Base-by-base conservation (phyloP, 768 basidiomycete species). In the Kwoniella heveanensis region DNA sequence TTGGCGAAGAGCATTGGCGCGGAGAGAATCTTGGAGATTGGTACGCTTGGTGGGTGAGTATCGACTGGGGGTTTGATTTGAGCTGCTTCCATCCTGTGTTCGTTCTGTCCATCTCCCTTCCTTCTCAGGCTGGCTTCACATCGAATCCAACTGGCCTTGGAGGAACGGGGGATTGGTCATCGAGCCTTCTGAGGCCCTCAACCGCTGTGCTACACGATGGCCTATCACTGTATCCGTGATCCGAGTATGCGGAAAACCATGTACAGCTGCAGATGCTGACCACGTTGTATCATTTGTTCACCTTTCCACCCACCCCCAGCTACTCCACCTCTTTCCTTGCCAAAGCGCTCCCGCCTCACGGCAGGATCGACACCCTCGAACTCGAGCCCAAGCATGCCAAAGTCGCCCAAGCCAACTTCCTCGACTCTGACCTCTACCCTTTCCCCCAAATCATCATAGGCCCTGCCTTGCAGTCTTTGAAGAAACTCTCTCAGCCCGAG, bases 21-120 rank as follows among this genome's bases (percentile, higher is more conserved):
- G 44, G 86, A 85, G 80, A 79, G 83, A 60, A 81, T 88, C 19
- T 76, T 89, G 48, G 87, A 88, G 70, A 84, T 89, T 52, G 88
- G 87, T 0, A 88, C 87, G 7, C 81, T 88, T 15, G 87, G 86
- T 67, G 88, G 87, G 87, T 87, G 57, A 64, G 77, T 65, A 32
- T 13, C 32, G 5, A 32, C 32, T 32, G 32, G 13, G 32, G n/a
- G 32, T 13, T 32, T 32, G 32, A 32, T 32, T 32, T 32, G 32
- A 32, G 5, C 32, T 13, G 32, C 7, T 27, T 22, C 21, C n/a
- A n/a, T n/a, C n/a, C n/a, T n/a, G n/a, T n/a, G n/a, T n/a, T n/a
- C n/a, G n/a, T n/a, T n/a, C n/a, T n/a, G n/a, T n/a, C n/a, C n/a
- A n/a, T n/a, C n/a, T n/a, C n/a, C n/a, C n/a, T n/a, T n/a, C n/a